These are phyloP conservation scores for Hygrophoropsis aurantiaca DNA, from an alignment of 768 basidiomycete species.

Conservation along the genomic window DNA sequence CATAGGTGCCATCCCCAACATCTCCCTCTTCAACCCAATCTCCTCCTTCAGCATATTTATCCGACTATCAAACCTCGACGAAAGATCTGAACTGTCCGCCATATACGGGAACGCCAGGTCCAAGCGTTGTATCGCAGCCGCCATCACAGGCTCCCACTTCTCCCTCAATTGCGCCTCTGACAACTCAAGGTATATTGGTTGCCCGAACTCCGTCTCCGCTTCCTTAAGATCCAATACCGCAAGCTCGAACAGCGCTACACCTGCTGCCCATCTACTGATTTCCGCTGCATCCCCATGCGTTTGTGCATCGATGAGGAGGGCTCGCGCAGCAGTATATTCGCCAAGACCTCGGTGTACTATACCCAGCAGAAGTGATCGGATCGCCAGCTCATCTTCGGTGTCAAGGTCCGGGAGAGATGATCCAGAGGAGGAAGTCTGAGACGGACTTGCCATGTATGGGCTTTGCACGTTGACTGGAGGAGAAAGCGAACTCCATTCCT, in stretches of 20 bases:
- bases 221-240: conserved; percentile 71
- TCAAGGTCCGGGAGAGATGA: conserved; percentile 45
- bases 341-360: conserved; percentile 60
- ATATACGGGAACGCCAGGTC: conserved; percentile 48
- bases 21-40: conserved; percentile 60
- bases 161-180: conserved; percentile 8
- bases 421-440: not conserved
- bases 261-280: conserved; percentile 67
- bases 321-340: conserved; percentile 42
- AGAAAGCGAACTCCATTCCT: conserved; percentile 48
- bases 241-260: conserved; percentile 67
- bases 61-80: conserved; percentile 67
- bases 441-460: conserved; percentile 26
- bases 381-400: conserved; percentile 67
- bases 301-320: conserved; percentile 53
- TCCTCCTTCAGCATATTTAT: conserved; percentile 70
- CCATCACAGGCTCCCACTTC: conserved; percentile 51
- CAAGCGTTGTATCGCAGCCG: conserved; percentile 47
- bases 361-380: conserved; percentile 70
- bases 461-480: conserved; percentile 38
- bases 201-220: conserved; percentile 35
- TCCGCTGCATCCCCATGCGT: conserved; percentile 38
- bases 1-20: conserved; percentile 27
- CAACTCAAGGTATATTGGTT: conserved; percentile 6
- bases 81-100: conserved; percentile 59